Percentiles rank a stretch among this genome's conserved stretches.
phyloP scores from a whole-genome alignment of 345 rosid species.

The Euphorbia tirucalli region DNA sequence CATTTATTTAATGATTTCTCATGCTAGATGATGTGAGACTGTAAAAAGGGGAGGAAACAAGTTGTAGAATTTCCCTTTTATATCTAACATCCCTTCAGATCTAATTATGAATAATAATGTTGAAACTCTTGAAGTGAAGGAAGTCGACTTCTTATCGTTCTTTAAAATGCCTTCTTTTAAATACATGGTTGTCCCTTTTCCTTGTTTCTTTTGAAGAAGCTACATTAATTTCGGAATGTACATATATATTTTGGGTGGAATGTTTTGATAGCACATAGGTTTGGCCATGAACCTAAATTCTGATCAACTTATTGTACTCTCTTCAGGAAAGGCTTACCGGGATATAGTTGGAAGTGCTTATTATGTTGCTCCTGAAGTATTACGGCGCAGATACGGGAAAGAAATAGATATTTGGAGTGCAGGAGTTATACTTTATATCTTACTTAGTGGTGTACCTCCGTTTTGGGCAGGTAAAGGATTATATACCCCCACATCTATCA shows the following conservation, averaged over 20 bases:
- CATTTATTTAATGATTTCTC: too few relatives aligned
- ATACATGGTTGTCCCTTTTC: not conserved
- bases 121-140: not conserved
- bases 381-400: conserved; percentile 32
- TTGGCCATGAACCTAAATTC: not conserved
- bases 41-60: not conserved
- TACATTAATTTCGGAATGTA: too few relatives aligned
- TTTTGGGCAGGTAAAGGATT: conserved; percentile 31
- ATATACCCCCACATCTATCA: not conserved
- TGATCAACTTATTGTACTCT: not conserved
- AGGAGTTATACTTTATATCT: conserved; percentile 29
- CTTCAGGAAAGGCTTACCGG: conserved; percentile 27
- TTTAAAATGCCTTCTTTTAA: not conserved
- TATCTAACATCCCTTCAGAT: not conserved
- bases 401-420: conserved; percentile 35
- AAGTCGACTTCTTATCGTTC: not conserved
- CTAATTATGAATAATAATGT: not conserved
- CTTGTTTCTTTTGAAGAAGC: not conserved
- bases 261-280: not conserved
- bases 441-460: conserved; percentile 35
- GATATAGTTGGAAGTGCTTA: conserved; percentile 33
- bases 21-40: too few relatives aligned
- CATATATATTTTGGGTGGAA: not conserved
- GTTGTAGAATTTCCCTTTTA: conserved; percentile 4
- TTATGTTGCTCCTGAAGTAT: conserved; percentile 31